Evolutionary conservation across 768 basidiomycete genomes (phyloP).

Genomic region (Favolaschia claudopus): DNA sequence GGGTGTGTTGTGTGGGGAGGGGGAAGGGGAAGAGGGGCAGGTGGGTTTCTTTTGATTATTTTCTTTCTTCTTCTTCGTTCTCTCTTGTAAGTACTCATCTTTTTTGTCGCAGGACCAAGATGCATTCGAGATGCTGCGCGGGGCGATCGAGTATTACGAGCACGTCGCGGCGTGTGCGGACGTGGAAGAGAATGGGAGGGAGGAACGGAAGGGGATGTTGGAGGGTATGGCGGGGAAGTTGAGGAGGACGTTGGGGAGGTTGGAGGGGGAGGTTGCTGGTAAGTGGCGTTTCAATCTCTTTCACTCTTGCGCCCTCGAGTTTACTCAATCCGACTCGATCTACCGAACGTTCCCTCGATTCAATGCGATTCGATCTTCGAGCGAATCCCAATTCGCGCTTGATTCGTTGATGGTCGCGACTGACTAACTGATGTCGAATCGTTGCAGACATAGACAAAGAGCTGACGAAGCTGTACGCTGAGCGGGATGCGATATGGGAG

Average conservation of each 20-base stretch:
- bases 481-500: constrained; percentile 58
- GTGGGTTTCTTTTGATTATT: too few relatives aligned
- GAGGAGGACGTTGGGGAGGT: constrained; percentile 54
- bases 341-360: too few relatives aligned
- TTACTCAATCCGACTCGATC: too few relatives aligned
- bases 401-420: too few relatives aligned
- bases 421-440: too few relatives aligned
- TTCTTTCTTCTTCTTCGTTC: not conserved
- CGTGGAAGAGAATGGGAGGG: constrained; percentile 53
- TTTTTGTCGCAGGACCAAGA: constrained; percentile 60
- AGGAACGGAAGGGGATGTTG: constrained; percentile 52
- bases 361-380: too few relatives aligned
- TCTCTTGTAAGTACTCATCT: not conserved
- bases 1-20: constrained; percentile 66
- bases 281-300: too few relatives aligned
- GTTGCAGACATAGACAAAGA: constrained; percentile 60
- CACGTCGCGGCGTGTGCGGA: constrained; percentile 65
- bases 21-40: too few relatives aligned
- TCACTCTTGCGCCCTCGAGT: too few relatives aligned
- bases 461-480: constrained; percentile 52
- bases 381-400: too few relatives aligned
- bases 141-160: constrained; percentile 76
- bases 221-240: constrained; percentile 57
- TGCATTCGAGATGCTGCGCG: constrained; percentile 64
- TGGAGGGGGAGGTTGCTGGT: constrained; percentile 67